Base-by-base conservation (phyloP, 192 early-diverging fungal species). In the Cladochytrium replicatum region DNA sequence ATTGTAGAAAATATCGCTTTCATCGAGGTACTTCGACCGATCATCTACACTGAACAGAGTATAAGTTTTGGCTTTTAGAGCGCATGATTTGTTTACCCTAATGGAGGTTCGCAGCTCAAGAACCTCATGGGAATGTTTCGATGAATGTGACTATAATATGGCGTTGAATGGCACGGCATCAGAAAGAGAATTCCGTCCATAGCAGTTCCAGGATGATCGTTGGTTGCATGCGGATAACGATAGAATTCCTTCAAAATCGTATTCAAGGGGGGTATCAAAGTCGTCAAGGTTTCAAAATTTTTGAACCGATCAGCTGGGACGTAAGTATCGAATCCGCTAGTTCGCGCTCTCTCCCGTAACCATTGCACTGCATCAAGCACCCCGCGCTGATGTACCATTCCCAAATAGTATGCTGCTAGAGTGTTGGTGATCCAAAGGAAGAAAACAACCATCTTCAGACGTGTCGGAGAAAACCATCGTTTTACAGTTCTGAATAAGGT, bases 101-200 rank as follows among this genome's bases (percentile, higher is more conserved):
- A 54, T 2, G 91, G 93, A 22, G 95, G 95, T 32, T 93, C 91
- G 62, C 93, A 98, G 4, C 85, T 85, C 31, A 98, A 60, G 48
- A 90, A 91, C 69, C 84, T 78, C 80, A 93, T 81, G 9, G 77
- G 66, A 8, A 82, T 37, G 15, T 66, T 56, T 8, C 60, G 29
- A 51, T 96, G 93, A 4, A 97, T 17, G 60, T 84, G 74, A 34
- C 84, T 84, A 46, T 93, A 82, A 61, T 75, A 93, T n/a, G 93
- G 95, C 2, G 95, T 93, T 3, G 93, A 98, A 57, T 98, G 93
- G 48, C 95, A 98, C 4, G 95, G 95, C 89, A 93, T 97, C 29
- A 96, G 55, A 49, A 93, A 85, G 1, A 83, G 71, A 7, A 91
- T 65, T 15, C 68, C 64, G 22, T 53, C n/a, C n/a, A n/a, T 19